Evolutionary conservation across 805 yeast genomes (phyloP), one percentile per base, ranked within the genome.

Genomic region (Blastobotrys chiropterorum): DNA sequence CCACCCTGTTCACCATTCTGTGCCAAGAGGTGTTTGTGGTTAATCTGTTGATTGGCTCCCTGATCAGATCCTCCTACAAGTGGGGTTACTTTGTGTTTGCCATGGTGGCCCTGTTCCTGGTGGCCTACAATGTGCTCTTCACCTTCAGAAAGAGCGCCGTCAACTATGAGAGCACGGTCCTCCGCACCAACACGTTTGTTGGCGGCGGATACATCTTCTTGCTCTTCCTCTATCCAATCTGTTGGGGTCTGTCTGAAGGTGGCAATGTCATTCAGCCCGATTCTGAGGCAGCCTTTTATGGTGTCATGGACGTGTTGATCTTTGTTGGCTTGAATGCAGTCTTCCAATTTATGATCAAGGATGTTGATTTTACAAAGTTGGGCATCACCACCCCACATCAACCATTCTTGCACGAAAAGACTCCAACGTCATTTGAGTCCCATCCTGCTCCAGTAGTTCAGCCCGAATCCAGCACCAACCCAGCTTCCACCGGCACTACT

Each of bases 31-130:
- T 77, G 17, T 76, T 72, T 61, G 79, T 81, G 40, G 70, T 82
- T 49, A 75, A 79, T 43, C 69, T 79, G 42, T 72, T 82, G 64
- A 74, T 82, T 61, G 86, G 85, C 60, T 54, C 77, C 17, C 68
- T 82, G 56, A 77, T 82, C 53, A 56, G 63, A 34, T 74, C 84
- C 6, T 67, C 79, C 44, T 82, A 82, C 67, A 82, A 79, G 65
- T 82, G 86, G 86, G 88, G 87, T 63, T 82, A 79, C 71, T 82
- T 78, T 67, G 74, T 78, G 4, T 78, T 82, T 64, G 81, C 78
- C 30, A 71, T 71, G 41, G 66, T 75, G 68, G 73, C 66, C 55
- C 78, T 53, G 69, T 71, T 56, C 58, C 56, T 59, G 56, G 56
- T 60, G 16, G 48, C 44, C 31, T 63, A 56, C 56, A 53, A 61